These are phyloP conservation scores for Fusarium sp. DNA, from an alignment of 2,329 filamentous ascomycete species.

Conservation along the genomic window DNA sequence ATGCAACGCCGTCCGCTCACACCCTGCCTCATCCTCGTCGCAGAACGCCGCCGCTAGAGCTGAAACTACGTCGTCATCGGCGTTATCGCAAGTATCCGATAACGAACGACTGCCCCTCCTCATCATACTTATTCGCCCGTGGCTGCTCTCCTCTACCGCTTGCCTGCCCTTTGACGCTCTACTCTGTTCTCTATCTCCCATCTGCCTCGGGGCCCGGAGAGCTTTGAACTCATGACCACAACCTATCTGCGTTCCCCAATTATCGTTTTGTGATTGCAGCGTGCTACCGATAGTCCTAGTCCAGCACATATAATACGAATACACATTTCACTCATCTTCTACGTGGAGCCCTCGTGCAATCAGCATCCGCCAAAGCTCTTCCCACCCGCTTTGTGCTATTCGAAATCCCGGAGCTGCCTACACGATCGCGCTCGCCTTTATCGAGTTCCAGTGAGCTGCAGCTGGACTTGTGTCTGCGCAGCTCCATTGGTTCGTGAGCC, in stretches of 20 bases:
- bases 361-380: slow-evolving; percentile 13
- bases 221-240: slow-evolving; percentile 38
- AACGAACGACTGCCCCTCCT: slow-evolving; percentile 42
- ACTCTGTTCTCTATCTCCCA: slow-evolving; percentile 7
- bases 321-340: slow-evolving; percentile 29
- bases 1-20: neutral
- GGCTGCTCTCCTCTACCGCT: slow-evolving; percentile 11
- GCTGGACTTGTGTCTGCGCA: slow-evolving; percentile 1
- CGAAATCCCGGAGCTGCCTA: slow-evolving; percentile 3
- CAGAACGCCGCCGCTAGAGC: slow-evolving; percentile 37
- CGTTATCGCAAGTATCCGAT: slow-evolving; percentile 42
- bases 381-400: slow-evolving; percentile 12
- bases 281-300: slow-evolving; percentile 43
- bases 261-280: slow-evolving; percentile 41
- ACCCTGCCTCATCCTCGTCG: slow-evolving; percentile 23
- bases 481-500: slow-evolving; percentile 1
- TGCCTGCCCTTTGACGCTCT: slow-evolving; percentile 2
- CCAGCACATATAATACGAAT: slow-evolving; percentile 41
- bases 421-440: neutral
- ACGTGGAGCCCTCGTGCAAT: slow-evolving; percentile 20
- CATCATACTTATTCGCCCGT: slow-evolving; percentile 18
- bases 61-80: slow-evolving; percentile 41
- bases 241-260: slow-evolving; percentile 37
- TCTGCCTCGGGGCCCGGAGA: slow-evolving; percentile 24
- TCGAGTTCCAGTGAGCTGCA: slow-evolving; percentile 2